Base-by-base conservation (phyloP, 2,329 filamentous ascomycete species). In the Fusarium acutatum region DNA sequence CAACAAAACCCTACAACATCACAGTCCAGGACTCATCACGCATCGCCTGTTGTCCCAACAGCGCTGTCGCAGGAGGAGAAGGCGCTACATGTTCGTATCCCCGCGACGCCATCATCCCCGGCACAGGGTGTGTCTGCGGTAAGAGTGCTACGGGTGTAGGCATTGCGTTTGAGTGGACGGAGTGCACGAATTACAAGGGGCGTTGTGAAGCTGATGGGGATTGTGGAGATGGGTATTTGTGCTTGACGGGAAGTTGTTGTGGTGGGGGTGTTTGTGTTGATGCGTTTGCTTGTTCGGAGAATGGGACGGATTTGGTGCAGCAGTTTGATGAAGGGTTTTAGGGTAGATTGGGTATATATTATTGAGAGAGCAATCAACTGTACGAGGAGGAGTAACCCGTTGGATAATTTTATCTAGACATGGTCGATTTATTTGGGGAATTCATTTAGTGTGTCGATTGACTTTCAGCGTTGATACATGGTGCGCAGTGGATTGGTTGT, bases 241-340 rank as follows among this genome's bases (percentile, higher is more conserved):
- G 81, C 44, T 37, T 83, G 52, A 78, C 72, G 15, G 81, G 80
- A n/a, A 82, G 79, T 59, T 83, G 81, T 53, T 83, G 81, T 44
- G 81, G 79, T 3, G 69, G 71, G 3, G 81, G 81, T 6, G 80
- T 83, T 9, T 83, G 81, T 57, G 76, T 83, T 64, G 80, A 83
- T 74, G 79, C 80, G 11, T 82, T 79, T 64, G 79, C 80, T 63
- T 83, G 81, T 65, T 81, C 81, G 7, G 79, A 81, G 65, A 79
- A 80, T 38, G 80, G 80, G 4, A 81, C 79, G 12, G 62, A 52
- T 37, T 50, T 83, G 70, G 71, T 82, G 22, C 75, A 64, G 70
- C 77, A 78, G 59, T 37, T 56, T 34, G 22, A 43, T 43, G 28
- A 22, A 18, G 50, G 50, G 35, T 30, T 54, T 30, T 54, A 54